Evolutionary conservation across 768 basidiomycete genomes (phyloP).

Genomic region (Suillus decipiens): DNA sequence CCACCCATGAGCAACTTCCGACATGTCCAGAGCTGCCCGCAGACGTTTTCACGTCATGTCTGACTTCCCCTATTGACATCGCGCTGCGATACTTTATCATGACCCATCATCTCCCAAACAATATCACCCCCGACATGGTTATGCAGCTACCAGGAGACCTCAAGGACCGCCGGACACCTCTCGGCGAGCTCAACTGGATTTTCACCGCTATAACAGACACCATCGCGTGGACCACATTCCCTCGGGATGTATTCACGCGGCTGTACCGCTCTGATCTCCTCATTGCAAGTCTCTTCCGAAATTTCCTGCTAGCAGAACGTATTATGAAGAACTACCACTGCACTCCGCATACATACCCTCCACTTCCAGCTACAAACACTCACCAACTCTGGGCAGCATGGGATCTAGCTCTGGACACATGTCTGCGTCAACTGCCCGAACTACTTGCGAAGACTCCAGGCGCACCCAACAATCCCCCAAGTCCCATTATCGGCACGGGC

Average conservation of each 20-base stretch:
- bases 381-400: slow-evolving; percentile 96
- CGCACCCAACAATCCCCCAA: slow-evolving; percentile 21
- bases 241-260: slow-evolving; percentile 89
- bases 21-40: slow-evolving; percentile 96
- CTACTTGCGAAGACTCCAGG: slow-evolving; percentile 52
- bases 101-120: slow-evolving; percentile 82
- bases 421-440: slow-evolving; percentile 89
- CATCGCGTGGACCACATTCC: slow-evolving; percentile 98
- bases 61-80: slow-evolving; percentile 98
- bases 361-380: slow-evolving; percentile 94
- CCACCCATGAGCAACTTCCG: slow-evolving; percentile 87
- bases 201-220: slow-evolving; percentile 99
- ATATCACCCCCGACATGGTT: slow-evolving; percentile 85
- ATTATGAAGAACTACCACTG: slow-evolving; percentile 99
- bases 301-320: slow-evolving; percentile 94
- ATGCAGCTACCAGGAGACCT: slow-evolving; percentile 95
- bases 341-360: slow-evolving; percentile 90
- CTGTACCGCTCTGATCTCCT: slow-evolving; percentile 94
- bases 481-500: slow-evolving; percentile 20
- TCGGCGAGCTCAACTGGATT: slow-evolving; percentile 99
- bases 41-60: slow-evolving; percentile 95
- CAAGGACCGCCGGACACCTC: slow-evolving; percentile 92
- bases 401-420: slow-evolving; percentile 96
- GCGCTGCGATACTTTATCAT: slow-evolving; percentile 93
- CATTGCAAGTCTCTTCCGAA: slow-evolving; percentile 94